These are phyloP conservation scores for Boeremia lycopersici DNA, from an alignment of 2,329 filamentous ascomycete species.

Conservation along the genomic window DNA sequence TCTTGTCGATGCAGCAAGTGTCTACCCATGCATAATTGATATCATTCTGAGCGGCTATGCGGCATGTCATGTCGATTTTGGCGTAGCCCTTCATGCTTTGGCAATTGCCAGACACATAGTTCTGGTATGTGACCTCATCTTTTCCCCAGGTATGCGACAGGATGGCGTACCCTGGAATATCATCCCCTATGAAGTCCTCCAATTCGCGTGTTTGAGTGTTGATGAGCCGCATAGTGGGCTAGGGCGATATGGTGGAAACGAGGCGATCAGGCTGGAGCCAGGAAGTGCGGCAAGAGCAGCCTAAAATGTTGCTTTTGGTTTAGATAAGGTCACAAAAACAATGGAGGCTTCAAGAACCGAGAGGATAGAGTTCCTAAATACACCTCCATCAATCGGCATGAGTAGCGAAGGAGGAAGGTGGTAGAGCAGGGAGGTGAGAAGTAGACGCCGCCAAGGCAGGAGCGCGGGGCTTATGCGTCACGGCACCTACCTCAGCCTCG, in stretches of 20 bases:
- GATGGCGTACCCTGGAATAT: slow-evolving; percentile 7
- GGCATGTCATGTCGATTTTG: slow-evolving; percentile 4
- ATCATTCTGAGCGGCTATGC: neutral
- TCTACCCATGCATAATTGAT: neutral
- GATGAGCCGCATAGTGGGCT: neutral
- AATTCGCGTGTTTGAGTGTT: neutral
- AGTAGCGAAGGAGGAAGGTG: neutral
- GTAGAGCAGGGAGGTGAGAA: neutral
- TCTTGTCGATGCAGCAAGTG: slow-evolving; percentile 19
- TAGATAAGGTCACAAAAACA: too few species aligned
- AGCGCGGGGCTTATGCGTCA: neutral
- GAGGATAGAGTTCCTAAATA: too few species aligned
- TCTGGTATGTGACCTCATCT: slow-evolving; percentile 7
- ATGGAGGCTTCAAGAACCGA: too few species aligned
- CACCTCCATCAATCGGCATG: too few species aligned
- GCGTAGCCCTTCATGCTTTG: neutral
- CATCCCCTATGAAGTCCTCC: neutral
- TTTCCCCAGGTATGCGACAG: slow-evolving; percentile 14
- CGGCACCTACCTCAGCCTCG: neutral
- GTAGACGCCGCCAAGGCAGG: neutral
- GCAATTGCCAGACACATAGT: neutral
- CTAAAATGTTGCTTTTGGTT: neutral
- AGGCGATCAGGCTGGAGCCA: neutral
- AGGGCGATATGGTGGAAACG: too few species aligned
- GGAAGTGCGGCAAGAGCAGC: neutral